Conservation (phyloP, 345 rosid species). For the Conringia planisiliqua region DNA sequence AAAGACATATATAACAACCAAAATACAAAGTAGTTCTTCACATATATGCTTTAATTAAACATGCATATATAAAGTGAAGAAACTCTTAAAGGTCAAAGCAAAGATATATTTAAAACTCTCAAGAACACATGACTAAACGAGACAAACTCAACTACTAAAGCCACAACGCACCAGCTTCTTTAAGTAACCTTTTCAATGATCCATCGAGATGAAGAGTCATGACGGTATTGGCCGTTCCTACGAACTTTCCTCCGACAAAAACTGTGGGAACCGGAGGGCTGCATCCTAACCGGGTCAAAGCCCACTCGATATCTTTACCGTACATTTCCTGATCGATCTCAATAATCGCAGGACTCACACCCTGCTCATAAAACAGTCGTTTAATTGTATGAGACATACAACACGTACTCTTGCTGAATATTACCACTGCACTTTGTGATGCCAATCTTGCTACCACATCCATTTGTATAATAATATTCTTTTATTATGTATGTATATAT, state of each 20-base stretch:
- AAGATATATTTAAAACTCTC: neutral
- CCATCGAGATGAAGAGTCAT: constrained; percentile 91
- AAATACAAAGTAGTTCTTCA: constrained; percentile 21
- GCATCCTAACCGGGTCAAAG: constrained; percentile 68
- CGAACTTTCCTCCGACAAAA: constrained; percentile 79
- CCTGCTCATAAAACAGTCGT: constrained; percentile 84
- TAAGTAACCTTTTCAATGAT: constrained; percentile 73
- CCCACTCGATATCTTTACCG: constrained; percentile 78
- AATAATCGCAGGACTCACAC: constrained; percentile 70
- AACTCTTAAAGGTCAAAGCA: constrained; percentile 13
- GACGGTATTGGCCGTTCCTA: constrained; percentile 77
- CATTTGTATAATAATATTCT: constrained; percentile 41
- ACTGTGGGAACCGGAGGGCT: constrained; percentile 78
- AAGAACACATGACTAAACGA: neutral
- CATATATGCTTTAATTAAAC: constrained; percentile 25
- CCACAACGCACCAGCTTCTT: constrained; percentile 92
- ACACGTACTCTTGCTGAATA: constrained; percentile 91
- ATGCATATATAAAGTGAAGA: constrained; percentile 35
- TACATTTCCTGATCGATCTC: constrained; percentile 75
- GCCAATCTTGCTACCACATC: constrained; percentile 70
- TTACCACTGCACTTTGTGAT: constrained; percentile 89
- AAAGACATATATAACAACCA: constrained; percentile 1
- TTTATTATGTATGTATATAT: neutral
- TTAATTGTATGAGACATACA: constrained; percentile 93
- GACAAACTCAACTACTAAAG: constrained; percentile 37